Base-by-base conservation (phyloP, 2,329 filamentous ascomycete genomes). In the Trichoderma hamatum region DNA sequence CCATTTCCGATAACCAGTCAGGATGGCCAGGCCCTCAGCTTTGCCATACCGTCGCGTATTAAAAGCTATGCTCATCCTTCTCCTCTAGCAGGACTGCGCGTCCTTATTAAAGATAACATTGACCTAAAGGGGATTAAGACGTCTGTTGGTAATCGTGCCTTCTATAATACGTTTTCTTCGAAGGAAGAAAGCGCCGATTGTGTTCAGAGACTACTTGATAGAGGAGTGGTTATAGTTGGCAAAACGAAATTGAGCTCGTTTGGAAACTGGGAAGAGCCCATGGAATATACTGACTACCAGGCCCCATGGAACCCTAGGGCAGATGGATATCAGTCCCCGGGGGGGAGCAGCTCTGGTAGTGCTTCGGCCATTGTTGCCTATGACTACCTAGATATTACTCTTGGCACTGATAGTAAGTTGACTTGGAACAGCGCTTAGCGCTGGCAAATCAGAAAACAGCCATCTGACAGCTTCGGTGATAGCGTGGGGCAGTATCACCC, bases 101-200 rank as follows among this genome's bases (percentile, higher is more conserved):
- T 62, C 9, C 10, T 62, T 1, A n/a, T 62, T 16, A 62, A 62
- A 26, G 59, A 62, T 46, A 62, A 62, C 9, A 62, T 62, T 46
- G n/a, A 62, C 34, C 2, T 62, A 16, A 62, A 62, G 1, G 59
- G 32, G 7, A 62, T 46, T 5, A 62, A 49, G 59, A 28, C 34
- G 13, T 62, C 59, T 16, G 32, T 62, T 46, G 59, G 59, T 13
- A 62, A 62, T 10, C 21, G 21, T 19, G 59, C 32, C 3, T 46
- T 62, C 16, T 62, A 62, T 5, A 21, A 62, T 13, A 62, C n/a
- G 21, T 46, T 39, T 21, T 10, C 59, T 19, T 5, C 59, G 0
- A 32, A 16, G 7, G 14, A 0, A 14, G 2, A 62, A 62, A 36
- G 9, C 9, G 59, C 59, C 24, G 0, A 49, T 10, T 46, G 32